These are phyloP conservation scores for Gaillardinia entomophila DNA, from an alignment of 805 yeast genomes.

Conservation along the genomic window DNA sequence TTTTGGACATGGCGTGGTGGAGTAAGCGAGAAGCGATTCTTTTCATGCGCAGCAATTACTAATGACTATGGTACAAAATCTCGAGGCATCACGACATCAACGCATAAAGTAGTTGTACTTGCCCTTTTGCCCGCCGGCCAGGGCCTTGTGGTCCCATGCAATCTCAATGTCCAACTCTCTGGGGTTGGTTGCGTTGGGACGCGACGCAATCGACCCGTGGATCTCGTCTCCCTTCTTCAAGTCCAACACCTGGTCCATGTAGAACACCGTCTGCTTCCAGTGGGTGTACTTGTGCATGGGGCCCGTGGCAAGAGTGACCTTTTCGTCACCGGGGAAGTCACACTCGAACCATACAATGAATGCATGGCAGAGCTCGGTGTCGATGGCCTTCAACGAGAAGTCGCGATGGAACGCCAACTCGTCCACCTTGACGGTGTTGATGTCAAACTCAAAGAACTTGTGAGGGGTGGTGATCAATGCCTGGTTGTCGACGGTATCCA, in stretches of 20 bases:
- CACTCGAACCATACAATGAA: constrained; percentile 93
- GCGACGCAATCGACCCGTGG: constrained; percentile 63
- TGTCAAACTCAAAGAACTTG: constrained; percentile 74
- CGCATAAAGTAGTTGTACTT: constrained; percentile 69
- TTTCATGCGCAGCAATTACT: too few relatives aligned
- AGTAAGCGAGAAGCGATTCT: too few relatives aligned
- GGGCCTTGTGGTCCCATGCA: constrained; percentile 46
- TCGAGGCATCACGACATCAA: too few relatives aligned
- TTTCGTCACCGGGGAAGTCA: constrained; percentile 69
- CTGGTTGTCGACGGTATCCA: constrained; percentile 82
- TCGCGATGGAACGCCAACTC: constrained; percentile 70
- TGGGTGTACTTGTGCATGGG: constrained; percentile 93
- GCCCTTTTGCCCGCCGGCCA: constrained; percentile 46
- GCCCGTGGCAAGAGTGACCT: constrained; percentile 82
- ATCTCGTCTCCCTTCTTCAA: constrained; percentile 71
- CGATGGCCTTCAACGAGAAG: constrained; percentile 68
- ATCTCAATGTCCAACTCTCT: constrained; percentile 86
- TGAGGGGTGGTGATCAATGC: constrained; percentile 69
- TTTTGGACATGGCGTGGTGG: constrained; percentile 24
- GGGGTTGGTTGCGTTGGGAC: constrained; percentile 75
- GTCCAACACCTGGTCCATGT: constrained; percentile 74
- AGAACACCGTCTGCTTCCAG: constrained; percentile 98
- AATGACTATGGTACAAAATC: too few relatives aligned
- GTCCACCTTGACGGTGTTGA: constrained; percentile 80
- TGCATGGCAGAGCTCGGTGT: constrained; percentile 83